Evolutionary conservation across 768 basidiomycete genomes (phyloP).

Genomic region (Lactifluus piperatus): DNA sequence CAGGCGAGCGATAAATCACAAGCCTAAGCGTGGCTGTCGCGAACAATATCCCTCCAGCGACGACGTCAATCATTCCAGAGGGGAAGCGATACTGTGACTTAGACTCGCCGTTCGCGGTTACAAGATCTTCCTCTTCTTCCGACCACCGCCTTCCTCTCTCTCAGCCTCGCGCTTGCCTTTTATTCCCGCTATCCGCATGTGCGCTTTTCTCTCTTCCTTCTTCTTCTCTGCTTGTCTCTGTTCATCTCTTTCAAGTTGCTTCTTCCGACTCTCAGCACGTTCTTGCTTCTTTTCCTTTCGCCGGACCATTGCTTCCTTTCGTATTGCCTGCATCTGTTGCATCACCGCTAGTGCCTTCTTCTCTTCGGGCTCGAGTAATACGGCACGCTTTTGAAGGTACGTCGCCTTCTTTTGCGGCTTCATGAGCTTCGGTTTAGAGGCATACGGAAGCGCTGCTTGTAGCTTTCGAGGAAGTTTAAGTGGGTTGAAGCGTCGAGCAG

Average conservation of each 20-base stretch:
- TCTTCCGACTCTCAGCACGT: slow-evolving; percentile 55
- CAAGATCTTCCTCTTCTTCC: slow-evolving; percentile 45
- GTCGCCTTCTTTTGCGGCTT: slow-evolving; percentile 63
- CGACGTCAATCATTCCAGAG: not conserved
- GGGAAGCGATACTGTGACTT: not conserved
- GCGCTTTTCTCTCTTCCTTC: slow-evolving; percentile 67
- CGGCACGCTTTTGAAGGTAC: slow-evolving; percentile 92
- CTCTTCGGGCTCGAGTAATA: slow-evolving; percentile 93
- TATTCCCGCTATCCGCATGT: slow-evolving; percentile 62
- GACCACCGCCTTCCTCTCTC: slow-evolving; percentile 44
- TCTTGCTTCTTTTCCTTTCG: slow-evolving; percentile 85
- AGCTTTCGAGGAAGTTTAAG: slow-evolving; percentile 82
- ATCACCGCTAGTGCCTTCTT: slow-evolving; percentile 83
- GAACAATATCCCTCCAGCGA: not conserved
- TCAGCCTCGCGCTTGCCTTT: slow-evolving; percentile 63
- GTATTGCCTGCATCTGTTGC: slow-evolving; percentile 87
- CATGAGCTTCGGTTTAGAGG: slow-evolving; percentile 84
- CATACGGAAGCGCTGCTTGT: slow-evolving; percentile 86
- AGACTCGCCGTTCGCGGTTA: not conserved
- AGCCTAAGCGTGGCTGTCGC: not conserved
- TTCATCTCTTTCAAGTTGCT: slow-evolving; percentile 68
- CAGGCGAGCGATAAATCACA: not conserved
- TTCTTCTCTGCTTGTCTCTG: slow-evolving; percentile 54
- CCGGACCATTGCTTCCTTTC: slow-evolving; percentile 77
- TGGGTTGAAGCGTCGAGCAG: slow-evolving; percentile 81